These are phyloP conservation scores for Porcisia deanei DNA, from an alignment of 208 protist genomes.

Conservation along the genomic window DNA sequence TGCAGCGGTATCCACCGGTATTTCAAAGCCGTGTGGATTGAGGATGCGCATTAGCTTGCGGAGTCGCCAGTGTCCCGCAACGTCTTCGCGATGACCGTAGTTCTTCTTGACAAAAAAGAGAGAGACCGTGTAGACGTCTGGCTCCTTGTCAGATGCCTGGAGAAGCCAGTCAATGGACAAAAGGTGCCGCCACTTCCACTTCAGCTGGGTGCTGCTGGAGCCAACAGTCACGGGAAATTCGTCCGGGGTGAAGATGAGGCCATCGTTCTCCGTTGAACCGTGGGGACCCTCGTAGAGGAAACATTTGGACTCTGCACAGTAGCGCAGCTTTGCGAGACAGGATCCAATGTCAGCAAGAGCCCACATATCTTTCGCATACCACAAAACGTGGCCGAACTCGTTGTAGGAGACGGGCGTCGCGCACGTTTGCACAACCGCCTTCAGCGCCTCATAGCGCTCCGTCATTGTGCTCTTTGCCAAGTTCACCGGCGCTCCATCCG, in stretches of 20 bases:
- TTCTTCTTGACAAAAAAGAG: constrained; percentile 76
- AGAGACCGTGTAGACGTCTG: constrained; percentile 45
- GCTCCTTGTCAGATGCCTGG: constrained; percentile 27
- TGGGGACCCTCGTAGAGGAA: constrained; percentile 53
- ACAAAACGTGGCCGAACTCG: constrained; percentile 12
- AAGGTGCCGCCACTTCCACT: constrained; percentile 83
- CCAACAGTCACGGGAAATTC: constrained; percentile 61
- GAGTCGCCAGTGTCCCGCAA: constrained; percentile 54
- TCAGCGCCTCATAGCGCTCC: constrained; percentile 40
- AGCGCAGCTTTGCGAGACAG: constrained; percentile 37
- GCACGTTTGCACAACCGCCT: constrained; percentile 31
- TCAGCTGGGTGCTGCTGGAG: constrained; percentile 62
- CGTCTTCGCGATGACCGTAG: constrained; percentile 62
- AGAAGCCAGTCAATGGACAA: constrained; percentile 79
- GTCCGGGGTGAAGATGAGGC: constrained; percentile 83
- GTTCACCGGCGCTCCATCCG: constrained; percentile 13
- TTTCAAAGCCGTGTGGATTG: constrained; percentile 49
- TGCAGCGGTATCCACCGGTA: constrained; percentile 33
- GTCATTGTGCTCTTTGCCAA: constrained; percentile 32
- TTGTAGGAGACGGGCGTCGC: not conserved
- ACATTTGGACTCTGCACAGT: constrained; percentile 15
- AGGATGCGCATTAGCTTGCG: constrained; percentile 44
- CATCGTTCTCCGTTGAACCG: constrained; percentile 68
- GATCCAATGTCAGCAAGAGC: constrained; percentile 33
- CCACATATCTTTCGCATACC: constrained; percentile 77